phyloP scores from a whole-genome alignment of 108 stramenopile genomes.

The Nitzschia palea region DNA sequence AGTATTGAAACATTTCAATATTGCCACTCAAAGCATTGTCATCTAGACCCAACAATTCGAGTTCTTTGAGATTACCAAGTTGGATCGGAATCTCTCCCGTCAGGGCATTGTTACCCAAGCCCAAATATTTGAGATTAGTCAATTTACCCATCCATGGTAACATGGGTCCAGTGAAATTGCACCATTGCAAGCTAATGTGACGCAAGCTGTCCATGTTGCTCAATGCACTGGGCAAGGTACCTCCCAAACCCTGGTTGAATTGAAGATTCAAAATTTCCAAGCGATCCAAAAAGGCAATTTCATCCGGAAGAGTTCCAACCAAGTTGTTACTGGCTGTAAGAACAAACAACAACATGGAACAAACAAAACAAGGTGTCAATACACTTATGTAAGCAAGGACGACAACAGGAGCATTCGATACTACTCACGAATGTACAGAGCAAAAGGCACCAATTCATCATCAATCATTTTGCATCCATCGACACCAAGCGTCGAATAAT shows the following conservation, averaged over 20 bases:
- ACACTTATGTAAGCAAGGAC: neutral
- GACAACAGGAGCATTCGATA: neutral
- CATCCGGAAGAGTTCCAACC: constrained; percentile 1
- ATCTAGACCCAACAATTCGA: constrained; percentile 16
- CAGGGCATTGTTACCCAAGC: constrained; percentile 21
- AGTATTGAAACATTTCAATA: neutral
- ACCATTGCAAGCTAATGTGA: constrained; percentile 16
- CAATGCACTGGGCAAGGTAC: constrained; percentile 16
- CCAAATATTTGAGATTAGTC: constrained; percentile 10
- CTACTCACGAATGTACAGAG: constrained; percentile 34
- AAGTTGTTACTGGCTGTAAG: constrained; percentile 19
- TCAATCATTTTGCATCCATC: constrained; percentile 2
- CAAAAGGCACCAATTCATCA: neutral
- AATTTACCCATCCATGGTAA: constrained; percentile 16
- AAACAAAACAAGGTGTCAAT: neutral
- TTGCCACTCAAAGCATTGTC: constrained; percentile 10
- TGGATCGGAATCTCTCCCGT: constrained; percentile 21
- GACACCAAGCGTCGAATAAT: neutral
- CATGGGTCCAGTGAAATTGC: constrained; percentile 10
- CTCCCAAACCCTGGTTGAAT: constrained; percentile 23
- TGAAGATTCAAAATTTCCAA: constrained; percentile 41
- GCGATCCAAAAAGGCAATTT: constrained; percentile 14
- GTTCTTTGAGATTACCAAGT: neutral
- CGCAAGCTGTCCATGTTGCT: constrained; percentile 6
- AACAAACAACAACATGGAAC: too few relatives aligned